phyloP scores from a whole-genome alignment of 257 asterid species.

The Apocynum venetum region DNA sequence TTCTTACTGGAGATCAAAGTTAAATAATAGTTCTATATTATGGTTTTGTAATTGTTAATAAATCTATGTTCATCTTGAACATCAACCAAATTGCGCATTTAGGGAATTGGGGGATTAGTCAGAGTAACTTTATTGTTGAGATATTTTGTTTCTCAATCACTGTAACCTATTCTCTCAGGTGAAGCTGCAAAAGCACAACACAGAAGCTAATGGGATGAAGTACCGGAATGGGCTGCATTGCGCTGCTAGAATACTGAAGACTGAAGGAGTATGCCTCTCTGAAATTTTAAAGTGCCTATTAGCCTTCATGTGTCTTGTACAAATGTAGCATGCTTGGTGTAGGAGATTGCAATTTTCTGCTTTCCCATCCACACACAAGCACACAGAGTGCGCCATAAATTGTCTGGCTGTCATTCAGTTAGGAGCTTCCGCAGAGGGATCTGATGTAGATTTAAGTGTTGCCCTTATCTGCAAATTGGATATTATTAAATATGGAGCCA shows the following conservation, averaged over 20 bases:
- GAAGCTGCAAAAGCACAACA: constrained; percentile 81
- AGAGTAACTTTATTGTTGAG: constrained; percentile 6
- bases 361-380: neutral
- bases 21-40: neutral
- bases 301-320: constrained; percentile 11
- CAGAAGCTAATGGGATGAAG: constrained; percentile 62
- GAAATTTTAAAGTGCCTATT: constrained; percentile 22
- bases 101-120: neutral
- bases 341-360: neutral
- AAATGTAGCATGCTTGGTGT: constrained; percentile 1
- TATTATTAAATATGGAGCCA: neutral
- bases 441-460: neutral
- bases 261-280: constrained; percentile 80
- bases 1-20: neutral
- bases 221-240: constrained; percentile 79
- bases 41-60: neutral
- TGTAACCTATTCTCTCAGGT: constrained; percentile 46
- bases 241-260: constrained; percentile 68
- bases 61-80: neutral
- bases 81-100: neutral
- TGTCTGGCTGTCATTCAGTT: neutral
- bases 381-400: neutral
- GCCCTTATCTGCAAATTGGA: neutral
- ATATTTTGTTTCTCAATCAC: constrained; percentile 15
- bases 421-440: neutral